These are phyloP conservation scores for Tardiomyces depauwii DNA, from an alignment of 1,139 yeast species.

Conservation along the genomic window DNA sequence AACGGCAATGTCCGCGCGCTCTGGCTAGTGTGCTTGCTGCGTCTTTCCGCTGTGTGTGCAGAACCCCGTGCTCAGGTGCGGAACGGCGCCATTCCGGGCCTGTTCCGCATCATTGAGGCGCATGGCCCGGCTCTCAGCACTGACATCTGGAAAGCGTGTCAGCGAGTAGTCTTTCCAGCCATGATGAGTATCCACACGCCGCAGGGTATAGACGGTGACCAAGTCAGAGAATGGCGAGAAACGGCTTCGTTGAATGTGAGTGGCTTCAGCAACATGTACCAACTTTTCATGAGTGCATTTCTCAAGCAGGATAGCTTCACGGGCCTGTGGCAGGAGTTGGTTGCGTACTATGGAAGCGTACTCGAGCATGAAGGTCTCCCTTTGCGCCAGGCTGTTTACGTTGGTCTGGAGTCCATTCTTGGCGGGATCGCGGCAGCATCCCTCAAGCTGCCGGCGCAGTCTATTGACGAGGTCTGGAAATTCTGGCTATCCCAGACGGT, in stretches of 20 bases:
- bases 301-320: conserved; percentile 16
- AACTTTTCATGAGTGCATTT: conserved; percentile 32
- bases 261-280: conserved; percentile 46
- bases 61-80: conserved; percentile 71
- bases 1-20: conserved; percentile 24
- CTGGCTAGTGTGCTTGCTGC: conserved; percentile 55
- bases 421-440: not conserved
- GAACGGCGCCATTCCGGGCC: conserved; percentile 81
- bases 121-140: conserved; percentile 47
- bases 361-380: conserved; percentile 34
- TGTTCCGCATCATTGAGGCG: conserved; percentile 73
- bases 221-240: conserved; percentile 38
- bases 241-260: conserved; percentile 45
- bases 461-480: conserved; percentile 24
- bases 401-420: conserved; percentile 37
- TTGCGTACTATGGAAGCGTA: conserved; percentile 36
- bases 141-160: conserved; percentile 27
- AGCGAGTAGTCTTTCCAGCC: conserved; percentile 24
- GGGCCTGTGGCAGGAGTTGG: conserved; percentile 40
- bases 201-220: conserved; percentile 6
- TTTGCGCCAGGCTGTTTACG: conserved; percentile 41
- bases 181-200: conserved; percentile 22
- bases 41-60: conserved; percentile 49
- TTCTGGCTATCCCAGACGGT: conserved; percentile 51
- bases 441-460: conserved; percentile 9